Percentiles rank a stretch among this genome's conserved stretches.
Evolutionary conservation across 2,329 filamentous ascomycete genomes (phyloP).

Genomic region (Fusarium sp.): DNA sequence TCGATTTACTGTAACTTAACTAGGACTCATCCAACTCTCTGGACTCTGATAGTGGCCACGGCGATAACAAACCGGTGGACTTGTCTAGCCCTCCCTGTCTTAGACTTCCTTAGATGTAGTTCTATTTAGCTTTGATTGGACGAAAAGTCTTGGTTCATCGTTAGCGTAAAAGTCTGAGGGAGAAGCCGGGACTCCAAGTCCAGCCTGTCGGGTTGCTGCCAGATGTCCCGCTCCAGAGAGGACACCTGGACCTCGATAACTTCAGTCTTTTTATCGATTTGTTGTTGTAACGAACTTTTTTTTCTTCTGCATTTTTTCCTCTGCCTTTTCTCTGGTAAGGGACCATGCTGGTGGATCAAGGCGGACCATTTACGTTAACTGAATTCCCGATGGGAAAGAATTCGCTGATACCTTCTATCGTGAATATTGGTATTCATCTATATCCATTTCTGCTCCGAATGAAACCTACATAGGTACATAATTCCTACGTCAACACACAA

Average conservation of each 20-base stretch:
- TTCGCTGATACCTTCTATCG: constrained; percentile 1
- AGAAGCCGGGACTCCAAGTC: constrained; percentile 50
- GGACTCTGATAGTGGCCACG: constrained; percentile 37
- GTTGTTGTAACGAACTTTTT: not conserved
- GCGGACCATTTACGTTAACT: not conserved
- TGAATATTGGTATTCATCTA: not conserved
- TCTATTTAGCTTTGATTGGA: constrained; percentile 28
- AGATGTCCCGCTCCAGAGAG: constrained; percentile 36
- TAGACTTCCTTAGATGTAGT: constrained; percentile 28
- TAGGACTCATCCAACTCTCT: constrained; percentile 31
- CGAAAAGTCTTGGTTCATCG: constrained; percentile 24
- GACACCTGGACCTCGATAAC: constrained; percentile 17
- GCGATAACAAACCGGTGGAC: constrained; percentile 52
- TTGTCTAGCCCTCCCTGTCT: constrained; percentile 34
- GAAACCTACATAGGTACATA: not conserved
- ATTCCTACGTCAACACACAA: not conserved
- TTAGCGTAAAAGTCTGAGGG: constrained; percentile 40
- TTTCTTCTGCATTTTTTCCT: constrained; percentile 11
- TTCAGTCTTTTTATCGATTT: constrained; percentile 12
- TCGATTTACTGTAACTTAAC: constrained; percentile 27
- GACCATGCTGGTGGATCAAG: constrained; percentile 22
- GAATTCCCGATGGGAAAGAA: constrained; percentile 14
- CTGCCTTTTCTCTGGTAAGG: constrained; percentile 5
- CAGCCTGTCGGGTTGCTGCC: constrained; percentile 50
- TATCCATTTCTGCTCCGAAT: not conserved